These are phyloP conservation scores for Eucalyptus leucophloia DNA, from an alignment of 345 rosid species.

Conservation along the genomic window DNA sequence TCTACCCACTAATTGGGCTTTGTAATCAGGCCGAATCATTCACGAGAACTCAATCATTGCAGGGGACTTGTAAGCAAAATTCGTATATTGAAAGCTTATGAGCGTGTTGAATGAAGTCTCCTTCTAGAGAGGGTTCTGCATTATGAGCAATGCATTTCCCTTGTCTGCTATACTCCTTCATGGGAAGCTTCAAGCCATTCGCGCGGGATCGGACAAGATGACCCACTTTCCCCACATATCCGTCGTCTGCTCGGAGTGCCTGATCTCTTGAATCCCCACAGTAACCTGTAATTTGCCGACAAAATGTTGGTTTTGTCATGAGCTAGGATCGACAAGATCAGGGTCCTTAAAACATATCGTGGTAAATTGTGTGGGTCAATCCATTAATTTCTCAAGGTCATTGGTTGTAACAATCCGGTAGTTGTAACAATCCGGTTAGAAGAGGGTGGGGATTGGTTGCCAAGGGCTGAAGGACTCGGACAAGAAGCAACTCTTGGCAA, in stretches of 20 bases:
- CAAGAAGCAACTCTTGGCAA: too few relatives aligned
- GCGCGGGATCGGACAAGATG: neutral
- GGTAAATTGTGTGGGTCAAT: too few relatives aligned
- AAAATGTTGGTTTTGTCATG: neutral
- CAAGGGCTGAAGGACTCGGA: fast-evolving
- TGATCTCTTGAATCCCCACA: neutral
- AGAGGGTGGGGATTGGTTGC: fast-evolving
- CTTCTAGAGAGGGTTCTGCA: neutral
- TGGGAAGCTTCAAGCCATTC: neutral
- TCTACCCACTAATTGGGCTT: neutral
- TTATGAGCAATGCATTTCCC: neutral
- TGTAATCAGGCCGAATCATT: neutral
- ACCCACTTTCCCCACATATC: neutral
- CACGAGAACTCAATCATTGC: neutral
- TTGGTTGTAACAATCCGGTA: too few relatives aligned
- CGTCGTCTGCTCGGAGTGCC: neutral
- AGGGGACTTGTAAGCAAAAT: neutral
- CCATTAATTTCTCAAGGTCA: too few relatives aligned
- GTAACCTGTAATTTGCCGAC: neutral
- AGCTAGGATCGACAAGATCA: neutral
- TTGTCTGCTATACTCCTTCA: neutral
- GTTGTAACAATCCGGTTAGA: too few relatives aligned
- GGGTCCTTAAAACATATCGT: neutral
- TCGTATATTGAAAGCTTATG: neutral
- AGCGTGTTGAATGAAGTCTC: neutral